Percentiles rank a stretch among this genome's conserved stretches.
phyloP scores from a whole-genome alignment of 2,329 filamentous ascomycete genomes.

The Aspergillus sp. region DNA sequence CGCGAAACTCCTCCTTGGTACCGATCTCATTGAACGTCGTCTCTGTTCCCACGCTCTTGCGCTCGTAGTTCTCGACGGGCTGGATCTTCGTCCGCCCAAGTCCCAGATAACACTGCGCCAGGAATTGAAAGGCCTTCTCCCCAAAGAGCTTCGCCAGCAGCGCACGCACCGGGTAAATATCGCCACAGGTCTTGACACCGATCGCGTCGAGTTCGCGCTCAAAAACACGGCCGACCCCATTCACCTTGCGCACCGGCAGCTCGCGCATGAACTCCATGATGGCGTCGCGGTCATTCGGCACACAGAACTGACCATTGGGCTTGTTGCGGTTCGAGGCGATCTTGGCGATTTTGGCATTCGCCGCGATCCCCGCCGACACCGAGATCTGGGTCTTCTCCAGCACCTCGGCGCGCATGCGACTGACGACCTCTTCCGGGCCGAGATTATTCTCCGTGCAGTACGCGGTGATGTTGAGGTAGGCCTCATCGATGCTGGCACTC shows the following conservation, averaged over 20 bases:
- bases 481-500: slow-evolving; percentile 92
- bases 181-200: slow-evolving; percentile 82
- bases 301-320: slow-evolving; percentile 83
- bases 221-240: slow-evolving; percentile 90
- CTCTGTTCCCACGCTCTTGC: slow-evolving; percentile 93
- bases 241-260: slow-evolving; percentile 84
- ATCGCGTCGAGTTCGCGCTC: slow-evolving; percentile 87
- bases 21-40: slow-evolving; percentile 83
- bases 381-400: slow-evolving; percentile 76
- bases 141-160: slow-evolving; percentile 78
- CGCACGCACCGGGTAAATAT: slow-evolving; percentile 75
- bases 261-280: slow-evolving; percentile 85
- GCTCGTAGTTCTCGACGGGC: slow-evolving; percentile 82
- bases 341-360: slow-evolving; percentile 90
- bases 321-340: slow-evolving; percentile 96
- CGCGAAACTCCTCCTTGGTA: slow-evolving; percentile 65
- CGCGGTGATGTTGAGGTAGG: slow-evolving; percentile 89
- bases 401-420: slow-evolving; percentile 75
- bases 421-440: slow-evolving; percentile 69
- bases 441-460: slow-evolving; percentile 73
- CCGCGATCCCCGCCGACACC: slow-evolving; percentile 89
- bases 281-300: slow-evolving; percentile 68
- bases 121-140: slow-evolving; percentile 84
- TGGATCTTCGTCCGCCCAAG: slow-evolving; percentile 81
- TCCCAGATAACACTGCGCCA: slow-evolving; percentile 80